phyloP scores from a whole-genome alignment of 257 asterid species.

The Hygrophila difformis region DNA sequence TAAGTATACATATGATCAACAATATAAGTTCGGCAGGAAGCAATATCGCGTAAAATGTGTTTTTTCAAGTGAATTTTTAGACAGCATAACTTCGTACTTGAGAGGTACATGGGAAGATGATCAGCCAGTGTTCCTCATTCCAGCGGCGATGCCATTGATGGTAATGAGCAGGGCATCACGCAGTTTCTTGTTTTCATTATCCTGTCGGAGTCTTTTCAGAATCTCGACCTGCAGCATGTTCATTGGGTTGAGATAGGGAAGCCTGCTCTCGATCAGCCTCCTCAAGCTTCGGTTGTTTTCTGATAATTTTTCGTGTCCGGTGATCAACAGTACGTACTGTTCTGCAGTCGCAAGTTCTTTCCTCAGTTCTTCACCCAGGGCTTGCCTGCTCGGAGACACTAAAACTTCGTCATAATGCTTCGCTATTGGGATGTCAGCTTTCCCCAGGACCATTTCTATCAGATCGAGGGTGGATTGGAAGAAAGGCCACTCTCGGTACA shows the following conservation, averaged over 20 bases:
- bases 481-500: conserved; percentile 94
- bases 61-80: too few relatives aligned
- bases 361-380: conserved; percentile 71
- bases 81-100: too few relatives aligned
- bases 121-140: conserved; percentile 94
- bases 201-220: conserved; percentile 67
- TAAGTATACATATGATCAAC: too few relatives aligned
- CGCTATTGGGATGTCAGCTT: conserved; percentile 73
- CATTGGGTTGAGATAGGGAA: conserved; percentile 84
- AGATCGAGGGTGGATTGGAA: conserved; percentile 85
- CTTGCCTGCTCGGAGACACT: conserved; percentile 58
- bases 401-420: conserved; percentile 81
- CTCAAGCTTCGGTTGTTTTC: conserved; percentile 60
- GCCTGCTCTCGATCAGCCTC: conserved; percentile 88
- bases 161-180: conserved; percentile 83
- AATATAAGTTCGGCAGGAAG: too few relatives aligned
- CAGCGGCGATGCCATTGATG: conserved; percentile 94
- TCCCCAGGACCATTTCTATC: conserved; percentile 92
- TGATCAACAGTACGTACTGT: conserved; percentile 49
- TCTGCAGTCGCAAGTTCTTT: conserved; percentile 68
- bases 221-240: conserved; percentile 96
- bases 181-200: conserved; percentile 62
- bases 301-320: conserved; percentile 75
- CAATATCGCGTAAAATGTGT: too few relatives aligned
- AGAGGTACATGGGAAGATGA: not conserved